A percentile compares a stretch with the other conserved stretches of the same genome.
phyloP scores from a whole-genome alignment of 176 grass and related monocot species.

The Triticum dicoccoides region DNA sequence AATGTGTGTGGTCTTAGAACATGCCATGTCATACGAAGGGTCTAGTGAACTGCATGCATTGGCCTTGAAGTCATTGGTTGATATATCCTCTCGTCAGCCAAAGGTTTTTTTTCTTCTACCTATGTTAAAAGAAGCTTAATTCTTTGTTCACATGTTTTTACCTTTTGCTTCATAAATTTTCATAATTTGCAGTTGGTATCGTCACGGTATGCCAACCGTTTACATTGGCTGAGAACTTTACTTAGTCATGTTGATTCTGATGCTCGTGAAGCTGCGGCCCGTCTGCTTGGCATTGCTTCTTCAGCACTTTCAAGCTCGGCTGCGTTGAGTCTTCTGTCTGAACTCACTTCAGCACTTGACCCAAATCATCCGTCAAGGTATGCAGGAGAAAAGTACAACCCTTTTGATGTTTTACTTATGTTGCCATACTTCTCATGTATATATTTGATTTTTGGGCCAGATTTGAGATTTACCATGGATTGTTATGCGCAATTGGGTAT shows the following conservation, averaged over 20 bases:
- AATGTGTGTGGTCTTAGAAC: slow-evolving; percentile 75
- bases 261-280: slow-evolving; percentile 75
- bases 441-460: slow-evolving; percentile 52
- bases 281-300: slow-evolving; percentile 76
- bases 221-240: slow-evolving; percentile 71
- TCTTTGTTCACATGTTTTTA: slow-evolving; percentile 28
- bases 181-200: slow-evolving; percentile 62
- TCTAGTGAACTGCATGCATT: slow-evolving; percentile 80
- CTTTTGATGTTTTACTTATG: not conserved
- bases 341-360: slow-evolving; percentile 56
- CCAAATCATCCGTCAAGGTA: slow-evolving; percentile 63
- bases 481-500: slow-evolving; percentile 78
- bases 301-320: slow-evolving; percentile 63
- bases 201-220: slow-evolving; percentile 57
- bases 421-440: slow-evolving; percentile 21
- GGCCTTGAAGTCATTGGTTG: slow-evolving; percentile 87
- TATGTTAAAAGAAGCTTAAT: slow-evolving; percentile 10
- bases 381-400: slow-evolving; percentile 11
- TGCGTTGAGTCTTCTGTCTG: slow-evolving; percentile 62
- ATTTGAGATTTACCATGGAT: slow-evolving; percentile 88
- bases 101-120: slow-evolving; percentile 49
- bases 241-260: slow-evolving; percentile 85
- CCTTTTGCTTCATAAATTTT: not conserved
- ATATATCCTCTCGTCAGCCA: slow-evolving; percentile 65
- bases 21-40: slow-evolving; percentile 84